These are phyloP conservation scores for Platanthera zijinensis DNA, from an alignment of 106 monocot genomes.

Conservation along the genomic window DNA sequence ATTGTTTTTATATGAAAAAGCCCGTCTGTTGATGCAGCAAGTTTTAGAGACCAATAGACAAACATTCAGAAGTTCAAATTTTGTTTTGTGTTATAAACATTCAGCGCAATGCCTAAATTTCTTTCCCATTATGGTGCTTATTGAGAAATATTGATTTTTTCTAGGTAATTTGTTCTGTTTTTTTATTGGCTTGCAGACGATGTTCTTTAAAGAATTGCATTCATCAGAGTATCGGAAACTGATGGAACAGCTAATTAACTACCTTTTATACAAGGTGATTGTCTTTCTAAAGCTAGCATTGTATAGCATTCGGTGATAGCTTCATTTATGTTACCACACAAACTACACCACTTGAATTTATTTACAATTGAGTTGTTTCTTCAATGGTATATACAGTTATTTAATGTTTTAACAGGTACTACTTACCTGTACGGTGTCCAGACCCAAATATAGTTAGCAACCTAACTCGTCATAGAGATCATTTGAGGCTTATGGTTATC, in stretches of 20 bases:
- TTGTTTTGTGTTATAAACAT: neutral
- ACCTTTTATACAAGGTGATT: constrained; percentile 79
- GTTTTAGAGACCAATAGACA: neutral
- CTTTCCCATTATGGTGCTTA: neutral
- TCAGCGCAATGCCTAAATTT: neutral
- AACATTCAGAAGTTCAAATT: neutral
- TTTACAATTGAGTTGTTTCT: too few species aligned
- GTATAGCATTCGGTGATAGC: neutral
- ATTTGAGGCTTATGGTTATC: neutral
- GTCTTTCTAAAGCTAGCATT: neutral
- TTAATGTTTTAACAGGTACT: neutral
- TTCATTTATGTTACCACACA: neutral
- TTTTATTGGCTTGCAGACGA: constrained; percentile 43
- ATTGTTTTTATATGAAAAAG: neutral
- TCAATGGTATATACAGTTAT: neutral
- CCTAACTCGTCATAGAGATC: neutral
- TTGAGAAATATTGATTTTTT: neutral
- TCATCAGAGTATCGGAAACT: constrained; percentile 72
- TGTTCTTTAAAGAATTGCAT: constrained; percentile 73
- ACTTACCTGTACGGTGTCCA: neutral
- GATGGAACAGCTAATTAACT: constrained; percentile 68
- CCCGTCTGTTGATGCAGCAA: neutral
- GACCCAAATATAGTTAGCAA: neutral
- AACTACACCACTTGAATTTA: too few species aligned
- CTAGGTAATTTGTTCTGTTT: neutral